Percentiles rank a stretch among this genome's conserved stretches.
Evolutionary conservation across 768 basidiomycete species (phyloP).

Genomic region (Amanita exitialis): DNA sequence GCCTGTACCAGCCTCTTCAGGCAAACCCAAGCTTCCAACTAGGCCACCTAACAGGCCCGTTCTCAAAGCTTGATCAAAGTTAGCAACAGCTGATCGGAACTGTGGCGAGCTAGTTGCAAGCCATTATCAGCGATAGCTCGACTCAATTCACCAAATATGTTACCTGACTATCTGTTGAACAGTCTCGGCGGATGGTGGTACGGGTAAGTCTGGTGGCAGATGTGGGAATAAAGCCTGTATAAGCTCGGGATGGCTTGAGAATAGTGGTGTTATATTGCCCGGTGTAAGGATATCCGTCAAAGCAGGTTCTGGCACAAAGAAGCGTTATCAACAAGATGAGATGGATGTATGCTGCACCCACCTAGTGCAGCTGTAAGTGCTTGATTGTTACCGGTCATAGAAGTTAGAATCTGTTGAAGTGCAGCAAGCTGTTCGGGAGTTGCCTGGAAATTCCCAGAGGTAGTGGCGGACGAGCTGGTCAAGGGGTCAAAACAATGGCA

Average conservation of each 20-base stretch:
- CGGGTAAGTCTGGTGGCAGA: conserved; percentile 69
- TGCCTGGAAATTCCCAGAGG: conserved; percentile 22
- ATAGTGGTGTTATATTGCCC: conserved; percentile 60
- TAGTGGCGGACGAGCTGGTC: conserved; percentile 11
- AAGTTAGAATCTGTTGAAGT: conserved; percentile 45
- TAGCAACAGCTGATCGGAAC: conserved; percentile 70
- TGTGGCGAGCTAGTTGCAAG: conserved; percentile 51
- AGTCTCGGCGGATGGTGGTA: conserved; percentile 56
- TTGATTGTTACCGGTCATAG: conserved; percentile 25
- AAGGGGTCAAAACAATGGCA: conserved; percentile 5
- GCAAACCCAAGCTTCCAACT: conserved; percentile 71
- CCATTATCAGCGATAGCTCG: conserved; percentile 4
- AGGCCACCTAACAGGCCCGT: conserved; percentile 72
- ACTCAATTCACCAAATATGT: background rate
- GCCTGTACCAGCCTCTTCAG: conserved; percentile 75
- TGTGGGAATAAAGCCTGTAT: conserved; percentile 68
- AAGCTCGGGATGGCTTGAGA: conserved; percentile 59
- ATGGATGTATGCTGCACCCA: background rate
- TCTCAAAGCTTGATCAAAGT: conserved; percentile 75
- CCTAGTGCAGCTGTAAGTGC: conserved; percentile 22
- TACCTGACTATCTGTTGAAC: conserved; percentile 65
- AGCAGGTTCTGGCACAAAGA: conserved; percentile 37
- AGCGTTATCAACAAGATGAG: background rate
- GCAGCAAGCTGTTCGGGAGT: conserved; percentile 63
- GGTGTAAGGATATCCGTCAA: conserved; percentile 72